Base-by-base conservation (phyloP, 225 moss, liverwort and hornwort genomes). In the Takakia lepidozioides region DNA sequence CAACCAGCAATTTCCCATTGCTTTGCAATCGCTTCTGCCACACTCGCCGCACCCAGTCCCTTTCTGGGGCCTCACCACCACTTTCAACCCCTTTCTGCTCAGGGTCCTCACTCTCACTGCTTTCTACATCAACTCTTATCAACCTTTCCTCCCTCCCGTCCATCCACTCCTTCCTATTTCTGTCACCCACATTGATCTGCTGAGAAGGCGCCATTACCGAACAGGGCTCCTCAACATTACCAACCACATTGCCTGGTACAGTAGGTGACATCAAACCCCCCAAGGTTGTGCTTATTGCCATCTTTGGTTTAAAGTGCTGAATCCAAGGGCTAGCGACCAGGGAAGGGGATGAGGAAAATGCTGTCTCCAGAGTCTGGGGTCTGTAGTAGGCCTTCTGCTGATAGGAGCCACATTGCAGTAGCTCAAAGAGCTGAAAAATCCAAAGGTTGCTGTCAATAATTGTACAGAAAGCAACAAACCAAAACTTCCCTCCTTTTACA, bases 291-390 rank as follows among this genome's bases (percentile, higher is more conserved):
- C 32, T 11, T 11, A 32, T 32, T 32, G 11, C 32, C 32, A 32
- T 11, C 32, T 32, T 80, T 39, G 56, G 70, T 51, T 80, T 74
- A 32, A 80, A 81, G 49, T 81, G 80, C 19, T 67, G 61, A 48
- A 81, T 60, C 80, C 80, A 81, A 32, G 80, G 80, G 32, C 64
- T 81, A n/a, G 71, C 47, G 47, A 81, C 48, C 24, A 81, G 75
- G 34, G 75, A 60, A 23, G 63, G 51, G 38, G 68, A 56, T 45
- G 65, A 49, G 46, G 32, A 11, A 32, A 32, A 6, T 32, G 80
- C 39, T 38, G 54, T 26, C 43, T 80, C 75, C 51, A 59, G 32
- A 23, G 60, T 67, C 26, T 68, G 55, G 36, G 55, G 56, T 50
- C 23, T 75, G 46, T 55, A 41, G 26, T 46, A 59, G 16, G 67